Conservation (phyloP, 1,284 basidiomycete genomes). For the Apiotrichum mycotoxinovorans region DNA sequence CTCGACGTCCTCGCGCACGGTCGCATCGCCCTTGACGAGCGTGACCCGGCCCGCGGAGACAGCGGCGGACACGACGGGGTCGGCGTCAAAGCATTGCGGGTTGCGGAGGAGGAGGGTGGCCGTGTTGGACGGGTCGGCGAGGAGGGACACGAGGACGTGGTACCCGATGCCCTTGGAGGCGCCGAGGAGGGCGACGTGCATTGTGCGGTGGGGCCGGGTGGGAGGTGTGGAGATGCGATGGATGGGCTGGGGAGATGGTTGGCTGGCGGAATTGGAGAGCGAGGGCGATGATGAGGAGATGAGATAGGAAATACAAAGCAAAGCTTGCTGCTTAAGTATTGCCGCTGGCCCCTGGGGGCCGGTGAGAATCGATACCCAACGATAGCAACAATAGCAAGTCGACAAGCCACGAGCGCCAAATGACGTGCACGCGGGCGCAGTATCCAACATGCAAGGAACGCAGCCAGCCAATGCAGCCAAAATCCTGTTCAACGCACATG, state of each 20-base stretch:
- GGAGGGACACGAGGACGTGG: conserved; percentile 12
- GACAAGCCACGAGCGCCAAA: no score
- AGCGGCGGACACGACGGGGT: conserved; percentile 12
- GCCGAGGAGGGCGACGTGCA: conserved; percentile 27
- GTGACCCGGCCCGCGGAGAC: conserved; percentile 18
- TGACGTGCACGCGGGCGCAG: no score
- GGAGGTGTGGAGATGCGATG: background rate
- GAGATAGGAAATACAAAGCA: no score
- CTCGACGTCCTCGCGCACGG: conserved; percentile 22
- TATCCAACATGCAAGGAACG: no score
- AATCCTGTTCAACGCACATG: no score
- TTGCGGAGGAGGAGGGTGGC: conserved; percentile 24
- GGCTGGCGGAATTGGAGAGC: no score
- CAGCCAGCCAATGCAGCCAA: no score
- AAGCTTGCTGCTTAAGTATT: no score
- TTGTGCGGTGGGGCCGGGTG: conserved; percentile 3
- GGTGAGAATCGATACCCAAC: no score
- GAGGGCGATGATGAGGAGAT: no score
- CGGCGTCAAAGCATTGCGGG: conserved; percentile 18
- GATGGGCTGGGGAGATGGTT: background rate
- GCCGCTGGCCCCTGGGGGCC: no score
- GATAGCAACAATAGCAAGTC: no score
- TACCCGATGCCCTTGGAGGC: conserved; percentile 25
- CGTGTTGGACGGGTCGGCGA: background rate
- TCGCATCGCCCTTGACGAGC: conserved; percentile 32